These are phyloP conservation scores for Rhodotorula diobovata DNA, from an alignment of 768 basidiomycete species.

Conservation along the genomic window DNA sequence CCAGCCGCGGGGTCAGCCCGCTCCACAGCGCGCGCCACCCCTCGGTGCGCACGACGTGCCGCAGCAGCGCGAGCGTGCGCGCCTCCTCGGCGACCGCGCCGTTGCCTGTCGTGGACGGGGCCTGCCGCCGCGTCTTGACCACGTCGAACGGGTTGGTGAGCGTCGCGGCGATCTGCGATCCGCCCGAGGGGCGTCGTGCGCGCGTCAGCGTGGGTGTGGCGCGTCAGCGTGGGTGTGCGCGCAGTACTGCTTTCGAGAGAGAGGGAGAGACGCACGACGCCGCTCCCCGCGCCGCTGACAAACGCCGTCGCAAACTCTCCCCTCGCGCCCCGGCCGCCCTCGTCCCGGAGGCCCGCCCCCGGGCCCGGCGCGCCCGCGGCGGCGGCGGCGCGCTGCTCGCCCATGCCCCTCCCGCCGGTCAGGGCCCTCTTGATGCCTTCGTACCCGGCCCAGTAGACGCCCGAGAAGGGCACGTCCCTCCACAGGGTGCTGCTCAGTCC, in stretches of 20 bases:
- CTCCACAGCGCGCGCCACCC: conserved; percentile 73
- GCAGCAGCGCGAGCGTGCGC: conserved; percentile 49
- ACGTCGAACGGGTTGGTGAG: conserved; percentile 95
- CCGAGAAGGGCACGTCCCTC: conserved; percentile 97
- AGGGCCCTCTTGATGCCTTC: conserved; percentile 71
- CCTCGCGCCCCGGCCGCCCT: conserved; percentile 51
- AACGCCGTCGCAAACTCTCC: conserved; percentile 59
- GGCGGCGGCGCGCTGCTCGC: conserved; percentile 46
- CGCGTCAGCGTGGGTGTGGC: background rate
- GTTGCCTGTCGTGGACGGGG: conserved; percentile 46
- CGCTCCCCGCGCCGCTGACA: conserved; percentile 81
- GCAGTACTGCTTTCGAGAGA: no score
- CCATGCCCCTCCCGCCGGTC: conserved; percentile 47
- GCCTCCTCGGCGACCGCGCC: background rate
- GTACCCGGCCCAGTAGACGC: conserved; percentile 94
- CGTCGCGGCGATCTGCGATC: conserved; percentile 59
- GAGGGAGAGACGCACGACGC: conserved; percentile 52
- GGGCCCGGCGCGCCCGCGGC: no score
- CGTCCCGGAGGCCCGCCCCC: conserved; percentile 42
- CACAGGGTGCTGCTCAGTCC: conserved; percentile 88
- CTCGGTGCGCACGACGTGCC: conserved; percentile 70
- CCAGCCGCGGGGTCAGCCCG: conserved; percentile 78
- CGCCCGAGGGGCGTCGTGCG: background rate
- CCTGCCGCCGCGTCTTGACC: conserved; percentile 87
- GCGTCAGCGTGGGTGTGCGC: background rate